Conservation (phyloP, 495 filamentous ascomycete species). For the Penicillium subrubescens region DNA sequence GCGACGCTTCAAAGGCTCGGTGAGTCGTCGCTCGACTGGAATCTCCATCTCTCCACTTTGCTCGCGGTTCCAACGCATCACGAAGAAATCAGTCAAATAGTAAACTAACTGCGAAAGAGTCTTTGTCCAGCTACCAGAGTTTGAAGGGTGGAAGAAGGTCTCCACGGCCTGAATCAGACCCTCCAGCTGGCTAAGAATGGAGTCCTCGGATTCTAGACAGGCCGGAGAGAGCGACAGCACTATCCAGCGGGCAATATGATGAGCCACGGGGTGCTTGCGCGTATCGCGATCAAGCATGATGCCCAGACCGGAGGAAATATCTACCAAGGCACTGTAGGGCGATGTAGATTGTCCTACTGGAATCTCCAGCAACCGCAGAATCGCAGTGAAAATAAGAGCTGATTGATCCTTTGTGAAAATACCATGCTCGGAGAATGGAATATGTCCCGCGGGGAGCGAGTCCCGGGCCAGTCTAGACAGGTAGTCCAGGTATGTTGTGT, state of each 20-base stretch:
- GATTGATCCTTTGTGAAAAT: conserved; percentile 93
- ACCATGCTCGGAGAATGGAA: conserved; percentile 84
- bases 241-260: conserved; percentile 94
- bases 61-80: conserved; percentile 97
- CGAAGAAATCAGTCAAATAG: conserved; percentile 93
- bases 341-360: conserved; percentile 95
- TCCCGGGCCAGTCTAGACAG: conserved; percentile 86
- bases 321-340: conserved; percentile 80
- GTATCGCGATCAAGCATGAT: conserved; percentile 87
- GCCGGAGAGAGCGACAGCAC: conserved; percentile 89
- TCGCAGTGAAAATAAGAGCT: conserved; percentile 87
- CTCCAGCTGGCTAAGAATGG: conserved; percentile 82
- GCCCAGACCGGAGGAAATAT: conserved; percentile 79
- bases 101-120: conserved; percentile 88
- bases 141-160: conserved; percentile 98
- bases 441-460: conserved; percentile 68
- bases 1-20: conserved; percentile 74
- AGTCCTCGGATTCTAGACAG: conserved; percentile 75
- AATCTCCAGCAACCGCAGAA: conserved; percentile 88
- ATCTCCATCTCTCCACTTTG: conserved; percentile 87
- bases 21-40: conserved; percentile 77
- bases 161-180: conserved; percentile 94
- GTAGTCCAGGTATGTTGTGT: conserved; percentile 85
- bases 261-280: conserved; percentile 86
- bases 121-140: conserved; percentile 89